These are phyloP conservation scores for Chloromonas sp. DNA, from an alignment of 163 green algal genomes.

Conservation along the genomic window DNA sequence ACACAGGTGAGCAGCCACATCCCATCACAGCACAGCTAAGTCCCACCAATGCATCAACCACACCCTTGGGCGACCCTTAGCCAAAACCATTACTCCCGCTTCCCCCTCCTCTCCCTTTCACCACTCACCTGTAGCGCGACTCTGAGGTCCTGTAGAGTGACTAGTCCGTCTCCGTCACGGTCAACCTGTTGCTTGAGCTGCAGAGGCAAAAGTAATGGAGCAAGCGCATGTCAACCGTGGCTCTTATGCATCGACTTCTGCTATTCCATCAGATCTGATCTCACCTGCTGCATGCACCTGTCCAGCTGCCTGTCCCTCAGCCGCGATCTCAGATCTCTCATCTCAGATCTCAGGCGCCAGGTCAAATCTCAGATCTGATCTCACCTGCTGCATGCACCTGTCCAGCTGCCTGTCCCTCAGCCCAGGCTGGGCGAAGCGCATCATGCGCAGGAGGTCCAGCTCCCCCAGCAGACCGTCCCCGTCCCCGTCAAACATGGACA, in stretches of 20 bases:
- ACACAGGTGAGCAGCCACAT: background rate
- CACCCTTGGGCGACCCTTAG: background rate
- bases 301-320: background rate
- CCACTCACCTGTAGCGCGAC: background rate
- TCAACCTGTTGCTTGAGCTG: constrained; percentile 17
- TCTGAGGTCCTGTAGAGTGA: constrained; percentile 11
- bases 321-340: too few species aligned
- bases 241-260: background rate
- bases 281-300: background rate
- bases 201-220: background rate
- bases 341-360: too few species aligned
- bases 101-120: background rate
- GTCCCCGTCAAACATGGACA: constrained; percentile 23
- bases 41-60: background rate
- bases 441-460: constrained; percentile 11
- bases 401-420: constrained; percentile 3
- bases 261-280: background rate
- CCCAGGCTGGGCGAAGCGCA: constrained; percentile 7
- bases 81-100: background rate
- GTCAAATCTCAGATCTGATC: too few species aligned
- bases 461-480: constrained; percentile 13
- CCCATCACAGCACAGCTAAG: too few species aligned
- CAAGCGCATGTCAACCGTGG: too few species aligned
- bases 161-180: constrained; percentile 12
- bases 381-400: background rate